phyloP scores from a whole-genome alignment of 164 flowering plant genomes.

The Vitis riparia region DNA sequence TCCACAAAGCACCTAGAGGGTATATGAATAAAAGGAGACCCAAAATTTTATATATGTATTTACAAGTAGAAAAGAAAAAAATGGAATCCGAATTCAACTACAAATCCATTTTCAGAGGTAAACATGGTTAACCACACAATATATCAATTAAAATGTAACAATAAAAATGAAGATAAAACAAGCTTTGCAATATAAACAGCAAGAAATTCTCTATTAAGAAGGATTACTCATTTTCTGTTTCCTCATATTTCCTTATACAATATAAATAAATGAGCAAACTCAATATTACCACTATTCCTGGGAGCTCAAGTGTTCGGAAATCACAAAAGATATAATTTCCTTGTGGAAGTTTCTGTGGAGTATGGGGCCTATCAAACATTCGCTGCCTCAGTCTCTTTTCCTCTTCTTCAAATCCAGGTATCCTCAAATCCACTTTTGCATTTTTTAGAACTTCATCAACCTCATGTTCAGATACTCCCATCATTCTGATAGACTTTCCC shows the following conservation, averaged over 20 bases:
- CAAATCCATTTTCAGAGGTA: too few relatives aligned
- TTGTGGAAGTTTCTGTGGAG: slow-evolving; percentile 61
- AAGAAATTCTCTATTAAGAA: too few relatives aligned
- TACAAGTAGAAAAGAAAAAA: too few relatives aligned
- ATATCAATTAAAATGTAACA: too few relatives aligned
- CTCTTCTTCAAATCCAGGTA: slow-evolving; percentile 96
- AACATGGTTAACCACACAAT: too few relatives aligned
- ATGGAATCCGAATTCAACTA: too few relatives aligned
- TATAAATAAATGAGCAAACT: neutral
- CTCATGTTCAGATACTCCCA: slow-evolving; percentile 86
- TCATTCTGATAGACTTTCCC: slow-evolving; percentile 86
- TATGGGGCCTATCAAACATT: slow-evolving; percentile 22
- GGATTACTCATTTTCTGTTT: neutral
- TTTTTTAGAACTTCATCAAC: slow-evolving; percentile 58
- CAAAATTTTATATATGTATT: too few relatives aligned
- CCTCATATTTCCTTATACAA: neutral
- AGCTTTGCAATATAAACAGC: too few relatives aligned
- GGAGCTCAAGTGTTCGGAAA: slow-evolving; percentile 82
- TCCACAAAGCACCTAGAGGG: too few relatives aligned
- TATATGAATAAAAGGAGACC: too few relatives aligned
- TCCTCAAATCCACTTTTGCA: slow-evolving; percentile 62
- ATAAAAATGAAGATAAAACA: too few relatives aligned
- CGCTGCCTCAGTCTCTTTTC: slow-evolving; percentile 68
- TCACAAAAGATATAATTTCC: slow-evolving; percentile 85
- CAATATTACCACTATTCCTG: slow-evolving; percentile 72